Percentiles rank a stretch among this genome's conserved stretches.
These are phyloP conservation scores for Brachypodium distachyon DNA, from an alignment of 202 grass and related monocot species.

Conservation along the genomic window DNA sequence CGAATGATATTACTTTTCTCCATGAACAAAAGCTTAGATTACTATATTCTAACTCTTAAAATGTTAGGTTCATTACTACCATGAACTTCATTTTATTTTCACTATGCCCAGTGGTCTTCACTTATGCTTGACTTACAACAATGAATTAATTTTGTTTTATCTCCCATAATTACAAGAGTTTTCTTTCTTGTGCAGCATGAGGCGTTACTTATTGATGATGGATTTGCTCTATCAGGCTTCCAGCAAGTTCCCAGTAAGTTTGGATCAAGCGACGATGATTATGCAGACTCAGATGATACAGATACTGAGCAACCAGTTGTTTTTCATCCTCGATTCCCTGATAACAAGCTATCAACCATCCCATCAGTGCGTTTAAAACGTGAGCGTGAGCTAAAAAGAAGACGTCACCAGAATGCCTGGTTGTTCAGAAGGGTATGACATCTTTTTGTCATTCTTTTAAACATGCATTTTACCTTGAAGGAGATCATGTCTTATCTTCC, in stretches of 20 bases:
- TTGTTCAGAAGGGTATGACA: conserved; percentile 54
- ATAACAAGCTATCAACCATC: conserved; percentile 42
- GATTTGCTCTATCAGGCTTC: conserved; percentile 60
- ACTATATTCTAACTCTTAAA: neutral
- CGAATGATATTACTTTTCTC: neutral
- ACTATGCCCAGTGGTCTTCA: neutral
- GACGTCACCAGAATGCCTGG: conserved; percentile 70
- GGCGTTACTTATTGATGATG: conserved; percentile 81
- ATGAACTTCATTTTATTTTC: neutral
- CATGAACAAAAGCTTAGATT: neutral
- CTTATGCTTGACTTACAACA: neutral
- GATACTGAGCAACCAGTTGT: conserved; percentile 45
- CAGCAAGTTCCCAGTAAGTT: conserved; percentile 61
- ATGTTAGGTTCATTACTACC: neutral
- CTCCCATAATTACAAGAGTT: neutral
- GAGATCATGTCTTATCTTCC: neutral
- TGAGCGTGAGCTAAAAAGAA: conserved; percentile 63
- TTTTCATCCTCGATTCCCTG: conserved; percentile 34
- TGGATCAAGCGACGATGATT: conserved; percentile 91
- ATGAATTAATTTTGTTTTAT: neutral
- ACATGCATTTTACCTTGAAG: neutral
- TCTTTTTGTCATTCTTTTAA: neutral
- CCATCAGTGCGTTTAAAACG: conserved; percentile 59
- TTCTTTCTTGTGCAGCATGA: conserved; percentile 56
- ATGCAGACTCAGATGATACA: conserved; percentile 70